Evolutionary conservation across 768 basidiomycete genomes (phyloP).

Genomic region (Tricholoma sp.): DNA sequence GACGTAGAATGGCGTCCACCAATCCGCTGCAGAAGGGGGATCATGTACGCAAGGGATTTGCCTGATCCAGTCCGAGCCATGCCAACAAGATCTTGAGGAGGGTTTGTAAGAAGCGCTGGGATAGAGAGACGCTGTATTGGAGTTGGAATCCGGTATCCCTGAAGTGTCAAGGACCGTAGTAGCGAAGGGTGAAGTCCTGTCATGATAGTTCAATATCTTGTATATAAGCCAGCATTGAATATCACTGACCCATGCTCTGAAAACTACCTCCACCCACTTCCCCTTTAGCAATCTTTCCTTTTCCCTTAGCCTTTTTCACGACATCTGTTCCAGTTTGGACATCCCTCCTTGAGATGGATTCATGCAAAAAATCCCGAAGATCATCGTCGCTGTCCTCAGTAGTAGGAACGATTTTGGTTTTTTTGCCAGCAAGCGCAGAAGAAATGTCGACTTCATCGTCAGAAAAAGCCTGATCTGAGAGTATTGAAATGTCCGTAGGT

Average conservation of each 20-base stretch:
- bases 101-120: slow-evolving; percentile 75
- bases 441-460: slow-evolving; percentile 58
- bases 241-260: slow-evolving; percentile 82
- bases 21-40: slow-evolving; percentile 86
- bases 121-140: slow-evolving; percentile 93
- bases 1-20: slow-evolving; percentile 72
- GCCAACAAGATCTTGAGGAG: slow-evolving; percentile 90
- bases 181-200: slow-evolving; percentile 80
- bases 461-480: slow-evolving; percentile 5
- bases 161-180: slow-evolving; percentile 80
- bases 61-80: slow-evolving; percentile 99
- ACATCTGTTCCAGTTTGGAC: slow-evolving; percentile 71
- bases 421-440: slow-evolving; percentile 49
- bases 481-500: slow-evolving; percentile 6
- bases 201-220: slow-evolving; percentile 4
- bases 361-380: slow-evolving; percentile 59
- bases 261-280: slow-evolving; percentile 93
- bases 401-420: slow-evolving; percentile 22
- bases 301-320: slow-evolving; percentile 74
- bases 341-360: slow-evolving; percentile 68
- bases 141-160: slow-evolving; percentile 92
- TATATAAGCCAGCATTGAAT: background rate
- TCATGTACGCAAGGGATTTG: slow-evolving; percentile 93
- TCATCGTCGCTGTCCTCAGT: slow-evolving; percentile 53
- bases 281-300: slow-evolving; percentile 63